phyloP scores from a whole-genome alignment of 2,329 filamentous ascomycete genomes.

The Xylariaceae sp. region DNA sequence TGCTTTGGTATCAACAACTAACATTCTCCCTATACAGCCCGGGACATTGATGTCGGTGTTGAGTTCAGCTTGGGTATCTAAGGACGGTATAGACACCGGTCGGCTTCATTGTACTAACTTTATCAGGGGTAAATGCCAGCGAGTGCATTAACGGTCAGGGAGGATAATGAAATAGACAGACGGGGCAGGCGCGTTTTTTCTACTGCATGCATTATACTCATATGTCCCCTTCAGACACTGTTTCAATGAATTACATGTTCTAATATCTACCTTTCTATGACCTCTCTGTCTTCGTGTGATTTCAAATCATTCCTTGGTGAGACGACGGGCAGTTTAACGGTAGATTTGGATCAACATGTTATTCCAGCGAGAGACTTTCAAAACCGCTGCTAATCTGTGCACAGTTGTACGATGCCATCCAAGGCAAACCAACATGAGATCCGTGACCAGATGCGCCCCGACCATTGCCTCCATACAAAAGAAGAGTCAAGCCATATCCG shows the following conservation, averaged over 20 bases:
- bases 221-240: conserved; percentile 7
- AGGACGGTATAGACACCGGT: conserved; percentile 42
- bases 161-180: conserved; percentile 30
- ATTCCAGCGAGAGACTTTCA: not conserved
- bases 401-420: no score
- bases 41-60: conserved; percentile 96
- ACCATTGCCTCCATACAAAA: no score
- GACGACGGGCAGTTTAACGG: not conserved
- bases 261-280: not conserved
- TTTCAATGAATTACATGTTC: conserved; percentile 23
- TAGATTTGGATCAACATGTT: not conserved
- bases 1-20: conserved; percentile 26
- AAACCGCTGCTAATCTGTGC: conserved; percentile 1
- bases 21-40: conserved; percentile 59
- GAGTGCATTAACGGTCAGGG: conserved; percentile 23
- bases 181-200: conserved; percentile 23
- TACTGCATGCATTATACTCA: conserved; percentile 21
- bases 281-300: not conserved
- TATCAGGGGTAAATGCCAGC: conserved; percentile 36
- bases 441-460: no score
- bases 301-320: no score
- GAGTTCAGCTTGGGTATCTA: conserved; percentile 96
- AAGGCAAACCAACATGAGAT: no score
- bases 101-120: conserved; percentile 44
- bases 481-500: no score